phyloP scores from a whole-genome alignment of 2,329 filamentous ascomycete species.

The Exophiala sp. region DNA sequence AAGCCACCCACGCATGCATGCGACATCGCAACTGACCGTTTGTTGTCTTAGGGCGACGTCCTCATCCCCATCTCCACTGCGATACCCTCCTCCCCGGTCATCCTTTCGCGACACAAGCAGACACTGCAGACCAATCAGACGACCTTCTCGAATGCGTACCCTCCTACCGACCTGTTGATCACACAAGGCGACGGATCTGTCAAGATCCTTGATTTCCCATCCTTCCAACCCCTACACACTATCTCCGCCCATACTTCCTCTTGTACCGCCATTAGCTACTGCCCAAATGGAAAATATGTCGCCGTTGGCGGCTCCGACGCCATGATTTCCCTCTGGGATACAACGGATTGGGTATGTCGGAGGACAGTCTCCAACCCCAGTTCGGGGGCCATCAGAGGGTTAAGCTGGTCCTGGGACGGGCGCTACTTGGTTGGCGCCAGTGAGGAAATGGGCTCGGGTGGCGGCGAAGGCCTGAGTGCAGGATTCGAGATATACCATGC shows the following conservation, averaged over 20 bases:
- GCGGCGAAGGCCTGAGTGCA: constrained; percentile 29
- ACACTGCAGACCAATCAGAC: constrained; percentile 45
- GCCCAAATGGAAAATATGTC: constrained; percentile 45
- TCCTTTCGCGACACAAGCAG: constrained; percentile 41
- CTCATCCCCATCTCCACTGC: constrained; percentile 43
- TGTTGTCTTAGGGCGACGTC: constrained; percentile 39
- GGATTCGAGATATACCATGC: constrained; percentile 48
- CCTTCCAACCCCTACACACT: constrained; percentile 41
- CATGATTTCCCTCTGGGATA: constrained; percentile 48
- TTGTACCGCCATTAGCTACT: constrained; percentile 42
- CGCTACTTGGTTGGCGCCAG: constrained; percentile 45
- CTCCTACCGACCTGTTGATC: constrained; percentile 46
- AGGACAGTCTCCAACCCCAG: constrained; percentile 43
- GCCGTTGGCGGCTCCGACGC: constrained; percentile 46
- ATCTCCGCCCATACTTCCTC: constrained; percentile 46
- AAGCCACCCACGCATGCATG: not conserved
- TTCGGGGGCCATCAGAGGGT: constrained; percentile 42
- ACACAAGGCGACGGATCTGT: constrained; percentile 47
- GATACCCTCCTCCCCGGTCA: constrained; percentile 36
- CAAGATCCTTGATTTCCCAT: constrained; percentile 45
- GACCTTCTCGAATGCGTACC: constrained; percentile 43
- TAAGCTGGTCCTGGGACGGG: constrained; percentile 49
- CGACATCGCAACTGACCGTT: constrained; percentile 2
- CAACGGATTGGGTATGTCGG: constrained; percentile 46
- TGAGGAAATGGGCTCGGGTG: constrained; percentile 42